Conservation (phyloP, 768 basidiomycete species). For the Amanita molliuscula region DNA sequence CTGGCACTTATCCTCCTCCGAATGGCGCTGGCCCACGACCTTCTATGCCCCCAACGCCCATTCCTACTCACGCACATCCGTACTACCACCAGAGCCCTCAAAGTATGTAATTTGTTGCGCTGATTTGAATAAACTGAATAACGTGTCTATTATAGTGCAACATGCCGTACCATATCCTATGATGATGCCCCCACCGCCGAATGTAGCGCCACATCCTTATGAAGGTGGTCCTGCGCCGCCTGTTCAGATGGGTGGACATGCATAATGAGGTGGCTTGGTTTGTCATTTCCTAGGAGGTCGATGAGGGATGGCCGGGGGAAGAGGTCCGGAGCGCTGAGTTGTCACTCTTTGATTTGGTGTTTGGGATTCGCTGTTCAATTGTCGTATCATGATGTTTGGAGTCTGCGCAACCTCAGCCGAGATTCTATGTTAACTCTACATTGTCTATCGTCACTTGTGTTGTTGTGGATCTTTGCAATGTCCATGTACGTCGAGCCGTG, state of each 20-base stretch:
- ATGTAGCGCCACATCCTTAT: slow-evolving; percentile 61
- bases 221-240: slow-evolving; percentile 60
- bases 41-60: slow-evolving; percentile 88
- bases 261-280: slow-evolving; percentile 24
- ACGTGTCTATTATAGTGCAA: slow-evolving; percentile 44
- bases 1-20: slow-evolving; percentile 68
- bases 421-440: slow-evolving; percentile 6
- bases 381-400: slow-evolving; percentile 7
- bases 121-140: slow-evolving; percentile 19
- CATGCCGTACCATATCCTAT: slow-evolving; percentile 84
- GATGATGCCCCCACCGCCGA: slow-evolving; percentile 83
- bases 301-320: slow-evolving; percentile 6
- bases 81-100: slow-evolving; percentile 90
- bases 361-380: slow-evolving; percentile 2
- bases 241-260: slow-evolving; percentile 73
- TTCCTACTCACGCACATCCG: slow-evolving; percentile 76
- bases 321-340: not conserved
- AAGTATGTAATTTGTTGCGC: slow-evolving; percentile 33
- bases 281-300: slow-evolving; percentile 2
- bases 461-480: slow-evolving; percentile 27
- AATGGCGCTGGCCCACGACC: slow-evolving; percentile 73
- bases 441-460: slow-evolving; percentile 16
- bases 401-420: slow-evolving; percentile 11
- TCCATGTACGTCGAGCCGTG: slow-evolving; percentile 8
- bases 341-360: slow-evolving; percentile 6